Percentiles rank a stretch among this genome's conserved stretches.
Evolutionary conservation across 176 grass and related monocot genomes (phyloP).

Genomic region (Otatea glauca): DNA sequence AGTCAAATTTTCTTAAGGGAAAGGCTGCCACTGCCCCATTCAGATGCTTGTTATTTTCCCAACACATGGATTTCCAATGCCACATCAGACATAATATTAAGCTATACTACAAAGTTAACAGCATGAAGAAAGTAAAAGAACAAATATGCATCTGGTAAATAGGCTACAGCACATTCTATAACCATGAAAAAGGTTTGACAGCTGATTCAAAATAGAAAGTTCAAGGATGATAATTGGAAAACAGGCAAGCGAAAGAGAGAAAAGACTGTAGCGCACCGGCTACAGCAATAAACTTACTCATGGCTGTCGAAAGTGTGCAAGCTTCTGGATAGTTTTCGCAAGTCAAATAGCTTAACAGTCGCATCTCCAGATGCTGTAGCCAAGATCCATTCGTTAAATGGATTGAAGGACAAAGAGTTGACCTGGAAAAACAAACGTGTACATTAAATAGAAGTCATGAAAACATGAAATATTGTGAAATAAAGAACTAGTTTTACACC

Average conservation of each 20-base stretch:
- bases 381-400: slow-evolving; percentile 96
- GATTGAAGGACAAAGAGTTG: slow-evolving; percentile 94
- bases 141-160: background rate
- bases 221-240: background rate
- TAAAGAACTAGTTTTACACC: background rate
- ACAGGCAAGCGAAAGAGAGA: background rate
- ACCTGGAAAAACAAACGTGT: slow-evolving; percentile 49
- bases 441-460: slow-evolving; percentile 19
- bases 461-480: slow-evolving; percentile 3
- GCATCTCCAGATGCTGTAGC: slow-evolving; percentile 89
- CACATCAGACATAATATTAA: background rate
- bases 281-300: slow-evolving; percentile 54
- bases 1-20: background rate
- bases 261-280: background rate
- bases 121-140: background rate
- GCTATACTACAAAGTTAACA: background rate
- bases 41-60: background rate
- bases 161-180: background rate
- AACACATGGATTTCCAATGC: background rate
- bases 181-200: background rate
- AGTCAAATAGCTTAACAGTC: slow-evolving; percentile 84
- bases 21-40: slow-evolving; percentile 3
- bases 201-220: background rate
- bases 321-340: slow-evolving; percentile 74
- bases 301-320: slow-evolving; percentile 84